Evolutionary conservation across 495 filamentous ascomycete genomes (phyloP), one percentile per base, ranked within the genome.

Genomic region (Penicillium soppii): DNA sequence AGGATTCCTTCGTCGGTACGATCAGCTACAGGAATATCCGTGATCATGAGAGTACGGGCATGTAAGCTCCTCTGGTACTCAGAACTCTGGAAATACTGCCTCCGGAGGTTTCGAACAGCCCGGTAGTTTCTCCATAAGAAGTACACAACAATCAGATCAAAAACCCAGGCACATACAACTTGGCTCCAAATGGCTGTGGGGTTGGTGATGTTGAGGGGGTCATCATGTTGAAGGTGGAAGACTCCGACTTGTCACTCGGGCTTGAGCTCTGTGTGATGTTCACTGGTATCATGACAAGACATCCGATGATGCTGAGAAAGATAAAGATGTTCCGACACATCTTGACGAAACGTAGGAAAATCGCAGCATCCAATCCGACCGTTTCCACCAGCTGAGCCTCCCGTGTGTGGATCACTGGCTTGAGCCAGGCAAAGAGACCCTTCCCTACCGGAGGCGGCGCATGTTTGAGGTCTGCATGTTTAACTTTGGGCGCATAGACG

Each of bases 301-400:
- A 90, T 4, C 89, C 91, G 23, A 96, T 66, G 17, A 95, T 60
- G 42, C 83, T 80, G 58, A 96, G 70, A 26, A 80, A 60, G 43
- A 88, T 71, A 59, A 97, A 94, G 26, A 98, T 86, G 59, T 95
- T 91, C 41, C 94, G 86, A 64, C 89, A 92, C 92, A 98, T 96
- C 43, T 82, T 78, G 40, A 85, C 85, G 64, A 97, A 90, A 16
- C 95, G 83, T 54, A 98, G 68, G 65, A 98, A 97, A 38, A 98
- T 75, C 2, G 85, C 83, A 40, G 92, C 94, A 73, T 98, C 94
- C 72, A 98, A 75, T 16, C 94, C 94, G 25, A 95, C 78, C 54
- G 87, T 82, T 5, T 85, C 79, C 22, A 96, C 77, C 49, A 97
- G 62, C 15, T 89, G 78, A 50, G 81, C 59, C 68, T 98, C 94